These are phyloP conservation scores for Zymoseptoria pseudotritici DNA, from an alignment of 2,329 filamentous ascomycete genomes.

Conservation along the genomic window DNA sequence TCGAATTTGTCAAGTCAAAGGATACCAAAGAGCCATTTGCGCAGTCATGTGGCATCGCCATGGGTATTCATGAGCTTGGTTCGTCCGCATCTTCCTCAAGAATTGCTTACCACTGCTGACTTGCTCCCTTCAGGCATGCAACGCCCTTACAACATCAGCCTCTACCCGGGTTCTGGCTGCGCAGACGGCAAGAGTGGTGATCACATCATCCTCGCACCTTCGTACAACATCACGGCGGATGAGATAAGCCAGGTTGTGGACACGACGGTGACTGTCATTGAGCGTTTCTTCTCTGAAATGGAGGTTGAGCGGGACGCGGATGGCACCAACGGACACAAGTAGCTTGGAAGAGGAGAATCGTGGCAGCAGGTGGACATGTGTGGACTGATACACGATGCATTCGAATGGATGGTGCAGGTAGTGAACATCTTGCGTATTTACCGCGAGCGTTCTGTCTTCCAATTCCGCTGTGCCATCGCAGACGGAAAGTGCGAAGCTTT, in stretches of 20 bases:
- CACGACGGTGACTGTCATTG: conserved; percentile 45
- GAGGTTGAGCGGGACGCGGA: not conserved
- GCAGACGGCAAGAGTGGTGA: conserved; percentile 56
- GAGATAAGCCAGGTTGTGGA: conserved; percentile 52
- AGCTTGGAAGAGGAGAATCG: not conserved
- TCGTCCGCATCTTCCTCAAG: conserved; percentile 6
- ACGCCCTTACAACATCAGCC: conserved; percentile 44
- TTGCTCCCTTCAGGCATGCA: conserved; percentile 30
- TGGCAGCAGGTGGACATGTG: not conserved
- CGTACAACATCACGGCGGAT: conserved; percentile 54
- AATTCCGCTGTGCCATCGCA: too few species aligned
- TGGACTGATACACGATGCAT: too few species aligned
- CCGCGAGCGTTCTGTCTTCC: too few species aligned
- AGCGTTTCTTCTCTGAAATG: conserved; percentile 36
- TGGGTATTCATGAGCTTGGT: conserved; percentile 47
- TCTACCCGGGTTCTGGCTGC: conserved; percentile 59
- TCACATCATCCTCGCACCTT: conserved; percentile 61
- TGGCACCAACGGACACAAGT: not conserved
- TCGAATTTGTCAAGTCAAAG: conserved; percentile 54
- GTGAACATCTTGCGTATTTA: too few species aligned
- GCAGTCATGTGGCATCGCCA: conserved; percentile 38
- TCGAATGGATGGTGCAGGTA: too few species aligned
- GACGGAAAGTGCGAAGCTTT: too few species aligned
- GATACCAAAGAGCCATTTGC: conserved; percentile 48
- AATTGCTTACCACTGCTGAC: not conserved